Conservation (phyloP, 306 rosid species). For the Lupinus albus region DNA sequence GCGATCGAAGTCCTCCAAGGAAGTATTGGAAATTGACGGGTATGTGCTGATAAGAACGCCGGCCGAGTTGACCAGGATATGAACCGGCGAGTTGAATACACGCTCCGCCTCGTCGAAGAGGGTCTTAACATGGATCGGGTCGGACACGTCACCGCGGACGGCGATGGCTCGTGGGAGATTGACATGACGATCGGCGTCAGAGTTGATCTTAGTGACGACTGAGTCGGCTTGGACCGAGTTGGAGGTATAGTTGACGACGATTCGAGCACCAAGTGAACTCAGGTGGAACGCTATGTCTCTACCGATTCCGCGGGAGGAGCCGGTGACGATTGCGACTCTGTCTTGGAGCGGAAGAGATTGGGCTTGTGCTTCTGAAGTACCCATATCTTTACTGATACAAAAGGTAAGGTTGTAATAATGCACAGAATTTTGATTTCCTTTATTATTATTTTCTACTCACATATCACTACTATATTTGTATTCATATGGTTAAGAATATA, state of each 20-base stretch:
- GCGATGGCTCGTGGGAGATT: constrained; percentile 31
- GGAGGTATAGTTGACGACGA: constrained; percentile 51
- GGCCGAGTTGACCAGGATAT: constrained; percentile 49
- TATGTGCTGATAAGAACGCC: constrained; percentile 37
- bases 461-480: too few relatives aligned
- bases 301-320: constrained; percentile 57
- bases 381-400: neutral
- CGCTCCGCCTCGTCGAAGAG: constrained; percentile 49
- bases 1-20: constrained; percentile 42
- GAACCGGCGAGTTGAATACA: constrained; percentile 40
- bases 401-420: too few relatives aligned
- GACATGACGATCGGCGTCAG: neutral
- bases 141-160: constrained; percentile 49
- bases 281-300: constrained; percentile 49
- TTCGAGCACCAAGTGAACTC: constrained; percentile 45
- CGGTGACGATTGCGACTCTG: constrained; percentile 51
- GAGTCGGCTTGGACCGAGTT: constrained; percentile 44
- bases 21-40: constrained; percentile 34
- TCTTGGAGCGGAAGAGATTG: constrained; percentile 26
- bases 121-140: constrained; percentile 43
- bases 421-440: too few relatives aligned
- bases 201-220: constrained; percentile 39
- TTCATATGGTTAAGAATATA: too few relatives aligned
- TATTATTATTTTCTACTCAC: too few relatives aligned
- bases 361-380: neutral